Conservation (phyloP, 148 eudicot genomes). For the Talinum fruticosum region DNA sequence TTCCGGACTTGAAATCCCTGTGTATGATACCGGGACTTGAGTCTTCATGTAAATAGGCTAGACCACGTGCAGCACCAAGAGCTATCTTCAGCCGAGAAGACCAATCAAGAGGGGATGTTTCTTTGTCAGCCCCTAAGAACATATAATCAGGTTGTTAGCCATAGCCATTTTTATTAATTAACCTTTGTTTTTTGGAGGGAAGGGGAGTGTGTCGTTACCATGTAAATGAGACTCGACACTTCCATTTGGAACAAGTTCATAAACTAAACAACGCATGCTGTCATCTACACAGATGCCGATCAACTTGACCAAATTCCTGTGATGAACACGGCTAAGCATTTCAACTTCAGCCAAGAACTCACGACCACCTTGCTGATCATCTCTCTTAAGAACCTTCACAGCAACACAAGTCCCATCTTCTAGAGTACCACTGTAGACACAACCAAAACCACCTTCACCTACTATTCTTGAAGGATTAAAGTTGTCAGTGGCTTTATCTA, state of each 20-base stretch:
- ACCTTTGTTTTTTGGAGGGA: neutral
- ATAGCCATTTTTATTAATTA: neutral
- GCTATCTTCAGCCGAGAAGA: slow-evolving; percentile 74
- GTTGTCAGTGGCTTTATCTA: slow-evolving; percentile 74
- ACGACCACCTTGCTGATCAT: slow-evolving; percentile 87
- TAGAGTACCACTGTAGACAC: slow-evolving; percentile 67
- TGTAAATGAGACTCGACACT: slow-evolving; percentile 94
- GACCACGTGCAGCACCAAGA: slow-evolving; percentile 93
- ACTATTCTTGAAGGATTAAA: slow-evolving; percentile 53
- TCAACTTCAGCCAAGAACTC: slow-evolving; percentile 93
- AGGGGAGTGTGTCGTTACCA: slow-evolving; percentile 39
- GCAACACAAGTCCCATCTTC: slow-evolving; percentile 79
- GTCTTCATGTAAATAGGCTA: slow-evolving; percentile 96
- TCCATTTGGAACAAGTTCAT: slow-evolving; percentile 84
- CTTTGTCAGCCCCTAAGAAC: slow-evolving; percentile 57
- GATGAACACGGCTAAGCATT: slow-evolving; percentile 95
- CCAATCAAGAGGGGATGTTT: slow-evolving; percentile 82
- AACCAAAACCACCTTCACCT: slow-evolving; percentile 97
- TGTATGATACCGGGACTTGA: slow-evolving; percentile 96
- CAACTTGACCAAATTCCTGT: slow-evolving; percentile 84
- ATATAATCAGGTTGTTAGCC: slow-evolving; percentile 3
- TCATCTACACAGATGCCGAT: slow-evolving; percentile 88
- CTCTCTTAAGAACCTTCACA: slow-evolving; percentile 84
- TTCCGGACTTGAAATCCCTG: slow-evolving; percentile 93
- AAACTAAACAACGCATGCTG: slow-evolving; percentile 64